Evolutionary conservation across 768 basidiomycete species (phyloP).

Genomic region (Auriscalpium microsporum): DNA sequence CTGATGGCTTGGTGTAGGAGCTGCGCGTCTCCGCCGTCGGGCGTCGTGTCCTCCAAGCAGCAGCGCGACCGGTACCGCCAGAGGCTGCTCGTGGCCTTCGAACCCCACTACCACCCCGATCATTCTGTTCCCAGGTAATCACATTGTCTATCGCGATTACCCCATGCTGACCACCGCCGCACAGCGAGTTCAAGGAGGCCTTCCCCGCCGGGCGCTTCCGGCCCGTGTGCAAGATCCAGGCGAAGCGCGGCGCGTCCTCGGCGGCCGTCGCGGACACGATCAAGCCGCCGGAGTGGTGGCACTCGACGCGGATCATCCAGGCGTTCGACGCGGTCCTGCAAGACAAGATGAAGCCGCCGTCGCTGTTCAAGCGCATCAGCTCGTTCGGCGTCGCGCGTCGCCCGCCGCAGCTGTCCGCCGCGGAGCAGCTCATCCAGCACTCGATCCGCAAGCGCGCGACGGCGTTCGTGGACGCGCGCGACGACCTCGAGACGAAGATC

Average conservation of each 20-base stretch:
- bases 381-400: constrained; percentile 65
- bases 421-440: constrained; percentile 79
- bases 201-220: constrained; percentile 90
- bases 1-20: constrained; percentile 33
- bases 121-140: constrained; percentile 65
- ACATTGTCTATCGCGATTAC: constrained; percentile 1
- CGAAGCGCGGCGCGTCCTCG: constrained; percentile 71
- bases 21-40: constrained; percentile 72
- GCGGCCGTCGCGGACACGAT: constrained; percentile 84
- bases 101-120: constrained; percentile 84
- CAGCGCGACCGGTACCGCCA: constrained; percentile 76
- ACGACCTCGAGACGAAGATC: constrained; percentile 91
- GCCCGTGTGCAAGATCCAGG: constrained; percentile 84
- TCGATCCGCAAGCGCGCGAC: constrained; percentile 92
- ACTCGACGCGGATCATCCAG: constrained; percentile 81
- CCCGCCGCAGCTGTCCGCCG: constrained; percentile 51
- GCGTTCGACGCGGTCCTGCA: constrained; percentile 84
- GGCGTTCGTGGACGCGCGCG: constrained; percentile 88
- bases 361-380: constrained; percentile 76
- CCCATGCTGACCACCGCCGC: neutral
- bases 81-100: constrained; percentile 68
- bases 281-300: constrained; percentile 91
- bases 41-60: constrained; percentile 66
- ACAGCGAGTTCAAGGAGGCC: constrained; percentile 87
- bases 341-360: constrained; percentile 89